Base-by-base conservation (phyloP, 306 rosid genomes). In the Carpinus viminea region DNA sequence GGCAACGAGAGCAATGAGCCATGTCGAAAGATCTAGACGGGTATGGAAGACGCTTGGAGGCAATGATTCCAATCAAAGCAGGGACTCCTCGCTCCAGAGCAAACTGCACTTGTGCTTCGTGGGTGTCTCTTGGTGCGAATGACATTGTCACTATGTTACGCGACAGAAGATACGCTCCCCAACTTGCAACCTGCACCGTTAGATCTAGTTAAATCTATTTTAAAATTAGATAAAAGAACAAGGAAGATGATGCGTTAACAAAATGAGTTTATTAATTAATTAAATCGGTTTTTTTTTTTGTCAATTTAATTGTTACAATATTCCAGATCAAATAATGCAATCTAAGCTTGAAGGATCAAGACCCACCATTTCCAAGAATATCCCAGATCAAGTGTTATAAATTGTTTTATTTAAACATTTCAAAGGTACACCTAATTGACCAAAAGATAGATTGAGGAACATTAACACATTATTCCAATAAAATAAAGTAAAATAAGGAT, bases 1-100 rank as follows among this genome's bases (percentile, higher is more conserved):
- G 96, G 84, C 96, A 92, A 2, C 97, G 90, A 77, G 97, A 92
- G 85, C 96, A 92, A 72, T 92, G 97, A 56, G 96, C 96, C 86
- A 92, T 89, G 86, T 90, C 96, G 38, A 92, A 92, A 5, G 96
- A 92, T 78, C 91, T 80, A 1, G 96, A 87, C 1, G 93, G 97
- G 76, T 90, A 92, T 38, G 97, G 96, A 3, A 90, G 85, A 51
- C 93, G 76, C 70, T 87, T 90, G 4, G 97, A 90, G 8, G 97
- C 93, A 43, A 90, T 64, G 65, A 92, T 85, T 11, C 96, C 93
- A 20, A 92, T 89, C 4, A 90, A 69, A 0, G 97, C 96, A 2
- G 93, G 97, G 5, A 90, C 96, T 10, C 97, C 97, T 85, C 93
- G 38, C 68, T 92, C 97, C 15, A 92, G 90, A 12, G 93, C 97